Conservation (phyloP, 2,329 filamentous ascomycete genomes). For the Scedosporium apiospermum region DNA sequence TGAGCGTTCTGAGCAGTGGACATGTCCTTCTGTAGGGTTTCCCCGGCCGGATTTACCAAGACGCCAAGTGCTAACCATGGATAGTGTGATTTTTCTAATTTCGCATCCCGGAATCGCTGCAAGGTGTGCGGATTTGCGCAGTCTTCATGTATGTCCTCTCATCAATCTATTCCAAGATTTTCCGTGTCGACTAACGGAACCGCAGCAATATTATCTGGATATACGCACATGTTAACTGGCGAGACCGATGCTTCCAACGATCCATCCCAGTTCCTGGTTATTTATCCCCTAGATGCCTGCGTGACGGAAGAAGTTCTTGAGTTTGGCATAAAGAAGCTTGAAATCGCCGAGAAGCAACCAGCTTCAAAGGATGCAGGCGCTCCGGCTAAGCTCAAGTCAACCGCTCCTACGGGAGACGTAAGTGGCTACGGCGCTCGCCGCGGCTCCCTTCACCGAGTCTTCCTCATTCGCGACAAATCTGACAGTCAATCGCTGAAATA, state of each 20-base stretch:
- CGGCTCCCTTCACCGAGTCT: slow-evolving; percentile 65
- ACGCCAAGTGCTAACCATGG: slow-evolving; percentile 10
- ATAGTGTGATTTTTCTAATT: slow-evolving; percentile 31
- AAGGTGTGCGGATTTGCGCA: slow-evolving; percentile 23
- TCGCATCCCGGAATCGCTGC: slow-evolving; percentile 25
- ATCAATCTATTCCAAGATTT: background rate
- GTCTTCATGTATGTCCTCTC: slow-evolving; percentile 1
- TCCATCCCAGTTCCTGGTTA: slow-evolving; percentile 66
- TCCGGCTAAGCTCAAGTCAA: slow-evolving; percentile 44
- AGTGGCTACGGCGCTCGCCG: slow-evolving; percentile 60
- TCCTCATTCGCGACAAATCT: slow-evolving; percentile 64
- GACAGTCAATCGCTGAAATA: slow-evolving; percentile 69
- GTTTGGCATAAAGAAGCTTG: slow-evolving; percentile 64
- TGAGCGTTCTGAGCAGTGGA: slow-evolving; percentile 20
- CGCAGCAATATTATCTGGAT: background rate
- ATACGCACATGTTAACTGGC: slow-evolving; percentile 30
- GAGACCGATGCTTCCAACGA: slow-evolving; percentile 40
- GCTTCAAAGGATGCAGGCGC: slow-evolving; percentile 32
- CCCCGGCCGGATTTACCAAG: background rate
- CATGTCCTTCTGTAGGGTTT: slow-evolving; percentile 21
- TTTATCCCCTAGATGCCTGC: slow-evolving; percentile 61
- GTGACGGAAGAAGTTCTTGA: slow-evolving; percentile 65
- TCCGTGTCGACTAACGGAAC: background rate
- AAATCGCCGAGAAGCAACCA: slow-evolving; percentile 47
- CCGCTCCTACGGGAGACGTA: slow-evolving; percentile 43